Evolutionary conservation across 805 yeast species (phyloP), one percentile per base, ranked within the genome.

Genomic region (Candida dendrica): DNA sequence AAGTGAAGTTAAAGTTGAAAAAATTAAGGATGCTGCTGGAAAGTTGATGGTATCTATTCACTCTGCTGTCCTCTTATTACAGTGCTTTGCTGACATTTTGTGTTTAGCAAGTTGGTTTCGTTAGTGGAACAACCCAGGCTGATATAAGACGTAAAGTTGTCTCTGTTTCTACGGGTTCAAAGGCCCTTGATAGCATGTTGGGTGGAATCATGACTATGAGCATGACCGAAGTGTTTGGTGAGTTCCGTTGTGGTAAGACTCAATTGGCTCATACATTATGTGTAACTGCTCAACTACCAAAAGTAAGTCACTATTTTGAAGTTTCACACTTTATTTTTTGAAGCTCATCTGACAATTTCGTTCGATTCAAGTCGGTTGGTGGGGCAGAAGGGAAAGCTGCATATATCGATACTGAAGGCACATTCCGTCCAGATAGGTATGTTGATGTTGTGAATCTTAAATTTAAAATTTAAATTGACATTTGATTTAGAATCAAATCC

Each of bases 341-440:
- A n/a, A n/a, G n/a, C n/a, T n/a, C n/a, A n/a, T n/a, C n/a, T n/a
- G n/a, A n/a, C n/a, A n/a, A n/a, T n/a, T n/a, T n/a, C n/a, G n/a
- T n/a, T n/a, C n/a, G n/a, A n/a, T n/a, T n/a, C n/a, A 22, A 56
- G 56, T 75, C 73, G 31, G 66, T 79, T 73, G 90, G 90, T 4
- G 91, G 91, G 4, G 89, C 81, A 13, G 90, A 82, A 57, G 91
- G 91, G 0, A 84, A 83, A 61, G 86, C 84, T 22, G 81, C 85
- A 9, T 84, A 77, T 52, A 79, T 84, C 44, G 91, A 84, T 53
- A 83, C 91, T 0, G 91, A 84, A 56, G 91, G 91, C 4, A 84
- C 91, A 1, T 84, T 84, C 49, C 71, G 91, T 43, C 91, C 91
- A 2, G 87, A 81, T 46, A 63, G 77, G 51, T 63, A 63, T 39